Conservation (phyloP, 2,329 filamentous ascomycete species). For the Epichloe gansuensis region DNA sequence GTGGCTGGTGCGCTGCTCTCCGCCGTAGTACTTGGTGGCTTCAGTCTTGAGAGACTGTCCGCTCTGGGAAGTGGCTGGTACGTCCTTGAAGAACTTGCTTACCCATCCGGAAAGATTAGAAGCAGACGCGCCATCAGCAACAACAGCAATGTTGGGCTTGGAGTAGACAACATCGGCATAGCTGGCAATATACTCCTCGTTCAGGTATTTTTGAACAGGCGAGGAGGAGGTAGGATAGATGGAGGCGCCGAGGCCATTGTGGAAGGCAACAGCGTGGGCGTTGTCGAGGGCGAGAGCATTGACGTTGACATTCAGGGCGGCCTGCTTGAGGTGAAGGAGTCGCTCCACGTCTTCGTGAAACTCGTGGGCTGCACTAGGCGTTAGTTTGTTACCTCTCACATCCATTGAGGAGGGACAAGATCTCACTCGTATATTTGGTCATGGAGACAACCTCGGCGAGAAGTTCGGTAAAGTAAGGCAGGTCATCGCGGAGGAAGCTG, state of each 20-base stretch:
- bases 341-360: conserved; percentile 78
- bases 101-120: conserved; percentile 77
- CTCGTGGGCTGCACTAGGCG: conserved; percentile 55
- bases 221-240: conserved; percentile 60
- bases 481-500: conserved; percentile 88
- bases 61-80: conserved; percentile 41
- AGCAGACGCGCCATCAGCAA: conserved; percentile 76
- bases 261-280: conserved; percentile 79
- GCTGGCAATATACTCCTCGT: conserved; percentile 57
- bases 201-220: conserved; percentile 68
- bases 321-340: conserved; percentile 65
- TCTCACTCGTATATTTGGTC: conserved; percentile 71
- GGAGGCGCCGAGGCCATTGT: conserved; percentile 76
- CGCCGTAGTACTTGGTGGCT: conserved; percentile 80
- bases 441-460: conserved; percentile 80
- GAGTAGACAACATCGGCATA: conserved; percentile 72
- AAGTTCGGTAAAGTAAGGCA: conserved; percentile 95
- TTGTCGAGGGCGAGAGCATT: conserved; percentile 66
- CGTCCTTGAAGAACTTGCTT: conserved; percentile 74
- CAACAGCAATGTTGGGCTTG: conserved; percentile 82
- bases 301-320: conserved; percentile 50
- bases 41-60: conserved; percentile 42
- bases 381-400: not conserved
- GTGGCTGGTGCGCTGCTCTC: conserved; percentile 80
- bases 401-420: conserved; percentile 7